These are phyloP conservation scores for Cryomyces minteri DNA, from an alignment of 495 filamentous ascomycete species.

Conservation along the genomic window DNA sequence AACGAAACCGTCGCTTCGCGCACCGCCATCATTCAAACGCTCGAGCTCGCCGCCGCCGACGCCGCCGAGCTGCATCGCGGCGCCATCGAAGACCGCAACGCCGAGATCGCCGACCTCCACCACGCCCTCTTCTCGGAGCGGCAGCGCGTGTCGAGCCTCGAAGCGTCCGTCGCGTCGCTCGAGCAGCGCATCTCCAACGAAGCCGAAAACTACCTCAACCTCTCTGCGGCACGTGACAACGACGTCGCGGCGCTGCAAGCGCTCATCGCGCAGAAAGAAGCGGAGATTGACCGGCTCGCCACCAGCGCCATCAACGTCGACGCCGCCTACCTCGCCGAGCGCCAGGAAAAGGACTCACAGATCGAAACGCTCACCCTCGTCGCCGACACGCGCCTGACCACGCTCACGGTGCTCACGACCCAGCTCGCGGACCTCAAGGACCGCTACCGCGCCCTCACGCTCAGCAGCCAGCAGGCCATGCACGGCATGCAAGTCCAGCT, in stretches of 20 bases:
- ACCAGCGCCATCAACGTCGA: neutral
- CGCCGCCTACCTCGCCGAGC: neutral
- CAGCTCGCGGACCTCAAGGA: conserved; percentile 2
- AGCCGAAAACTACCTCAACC: conserved; percentile 6
- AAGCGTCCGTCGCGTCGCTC: conserved; percentile 1
- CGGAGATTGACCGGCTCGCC: neutral
- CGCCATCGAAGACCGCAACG: neutral
- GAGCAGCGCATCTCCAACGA: conserved; percentile 6
- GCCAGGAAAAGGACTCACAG: conserved; percentile 1
- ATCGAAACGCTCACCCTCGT: neutral
- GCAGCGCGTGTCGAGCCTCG: neutral
- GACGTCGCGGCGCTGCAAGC: conserved; percentile 4
- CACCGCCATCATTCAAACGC: neutral
- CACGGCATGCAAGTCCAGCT: too few species aligned
- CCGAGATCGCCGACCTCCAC: neutral
- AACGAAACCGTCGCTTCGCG: neutral
- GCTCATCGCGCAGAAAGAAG: neutral
- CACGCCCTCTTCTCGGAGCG: neutral
- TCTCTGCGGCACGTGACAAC: conserved; percentile 4
- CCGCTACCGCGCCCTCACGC: neutral
- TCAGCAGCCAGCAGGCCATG: too few species aligned
- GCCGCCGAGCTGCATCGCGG: neutral
- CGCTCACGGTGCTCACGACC: neutral
- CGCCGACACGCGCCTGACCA: neutral
- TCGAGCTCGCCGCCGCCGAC: neutral